Base-by-base conservation (phyloP, 108 stramenopile genomes). In the Stephanodiscus triporus region DNA sequence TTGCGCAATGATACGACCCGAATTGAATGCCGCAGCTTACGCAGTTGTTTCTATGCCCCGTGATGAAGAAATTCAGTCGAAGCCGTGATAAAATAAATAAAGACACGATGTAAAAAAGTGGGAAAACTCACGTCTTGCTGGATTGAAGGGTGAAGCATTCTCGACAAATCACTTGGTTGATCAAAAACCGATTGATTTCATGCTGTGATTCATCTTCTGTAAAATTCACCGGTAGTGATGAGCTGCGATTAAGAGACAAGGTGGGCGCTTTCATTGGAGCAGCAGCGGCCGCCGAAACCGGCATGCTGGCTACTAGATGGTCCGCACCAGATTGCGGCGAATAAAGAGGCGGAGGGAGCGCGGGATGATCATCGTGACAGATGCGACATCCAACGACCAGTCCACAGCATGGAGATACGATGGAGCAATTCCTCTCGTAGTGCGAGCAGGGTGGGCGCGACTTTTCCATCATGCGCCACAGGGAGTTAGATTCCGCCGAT, bases 311-410 rank as follows among this genome's bases (percentile, higher is more conserved):
- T 2, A 27, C 19, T 26, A 27, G 26, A 56, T 73, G 45, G 50
- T 26, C 42, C 45, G 23, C 53, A 38, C 11, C 60, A 49, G 51
- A 54, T 54, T 20, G 72, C 37, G 34, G 61, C 22, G 51, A 63
- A 27, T 66, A 72, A 57, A 86, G 70, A 19, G 82, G 82, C n/a
- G 91, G 91, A 45, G 90, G 90, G n/a, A 95, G 76, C 40, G 78
- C 78, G 5, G 88, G 84, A 54, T 81, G 81, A 63, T 95, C 94
- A 67, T 95, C 91, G 77, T 95, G 94, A 73, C 94, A 95, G 47
- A 95, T 92, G 2, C 94, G 90, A 76, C 94, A 95, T 24, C 94
- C 94, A 85, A 95, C 92, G 32, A 89, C 89, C 38, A 88, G 66
- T 30, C 94, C 94, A 81, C 94, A 95, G 55, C 94, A 95, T 23